Percentiles rank a stretch among this genome's conserved stretches.
phyloP scores from a whole-genome alignment of 805 yeast species.

The Ogataea glucozyma region DNA sequence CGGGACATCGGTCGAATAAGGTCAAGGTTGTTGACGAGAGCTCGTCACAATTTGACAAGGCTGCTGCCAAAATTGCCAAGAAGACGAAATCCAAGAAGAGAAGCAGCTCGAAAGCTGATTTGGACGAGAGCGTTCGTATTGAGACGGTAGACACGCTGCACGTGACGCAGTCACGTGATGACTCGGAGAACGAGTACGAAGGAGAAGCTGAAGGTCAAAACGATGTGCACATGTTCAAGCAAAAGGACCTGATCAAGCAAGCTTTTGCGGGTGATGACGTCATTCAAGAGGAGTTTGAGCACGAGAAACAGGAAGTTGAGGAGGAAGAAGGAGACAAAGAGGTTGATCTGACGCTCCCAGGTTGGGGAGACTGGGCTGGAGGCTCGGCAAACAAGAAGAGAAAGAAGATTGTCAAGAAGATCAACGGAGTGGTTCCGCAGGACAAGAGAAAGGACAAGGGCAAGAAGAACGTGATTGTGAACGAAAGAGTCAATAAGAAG shows the following conservation, averaged over 20 bases:
- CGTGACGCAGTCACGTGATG: constrained; percentile 14
- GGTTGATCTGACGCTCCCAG: constrained; percentile 84
- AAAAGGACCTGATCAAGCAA: constrained; percentile 77
- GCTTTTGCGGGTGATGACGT: constrained; percentile 99
- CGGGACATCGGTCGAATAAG: constrained; percentile 42
- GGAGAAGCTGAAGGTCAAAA: constrained; percentile 47
- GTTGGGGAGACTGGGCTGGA: constrained; percentile 99
- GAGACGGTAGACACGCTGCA: constrained; percentile 57
- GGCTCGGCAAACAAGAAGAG: constrained; percentile 44
- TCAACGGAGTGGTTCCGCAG: constrained; percentile 72
- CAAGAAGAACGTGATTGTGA: constrained; percentile 80
- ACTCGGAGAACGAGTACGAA: constrained; percentile 39
- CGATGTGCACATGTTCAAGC: constrained; percentile 62
- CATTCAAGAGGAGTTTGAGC: constrained; percentile 65
- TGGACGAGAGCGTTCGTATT: constrained; percentile 42
- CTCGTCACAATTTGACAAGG: constrained; percentile 51
- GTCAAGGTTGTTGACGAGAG: constrained; percentile 48
- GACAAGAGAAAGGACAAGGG: constrained; percentile 78
- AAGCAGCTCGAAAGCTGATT: constrained; percentile 34
- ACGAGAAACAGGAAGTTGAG: constrained; percentile 66
- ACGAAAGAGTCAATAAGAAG: constrained; percentile 83
- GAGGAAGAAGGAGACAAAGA: constrained; percentile 85
- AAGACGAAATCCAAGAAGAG: constrained; percentile 35
- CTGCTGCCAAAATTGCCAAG: constrained; percentile 45
- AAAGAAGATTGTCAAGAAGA: constrained; percentile 63